Percentiles rank a stretch among this genome's conserved stretches.
phyloP scores from a whole-genome alignment of 1,284 basidiomycete genomes.

The Ustilago bromivora region DNA sequence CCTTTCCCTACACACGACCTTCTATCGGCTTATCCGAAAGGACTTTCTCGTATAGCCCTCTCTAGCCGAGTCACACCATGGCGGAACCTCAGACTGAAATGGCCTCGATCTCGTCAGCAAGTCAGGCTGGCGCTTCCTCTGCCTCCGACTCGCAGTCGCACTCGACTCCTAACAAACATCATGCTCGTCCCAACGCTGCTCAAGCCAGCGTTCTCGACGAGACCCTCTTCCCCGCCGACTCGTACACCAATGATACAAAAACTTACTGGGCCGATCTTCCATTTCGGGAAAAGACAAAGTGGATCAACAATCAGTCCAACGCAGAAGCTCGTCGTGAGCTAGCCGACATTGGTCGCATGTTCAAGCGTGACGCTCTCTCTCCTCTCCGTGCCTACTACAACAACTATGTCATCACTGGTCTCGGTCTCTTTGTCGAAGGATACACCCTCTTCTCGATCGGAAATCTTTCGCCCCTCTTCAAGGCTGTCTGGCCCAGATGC shows the following conservation, averaged over 20 bases:
- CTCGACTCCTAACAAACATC: constrained; percentile 11
- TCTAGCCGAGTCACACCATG: constrained; percentile 11
- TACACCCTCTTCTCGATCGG: constrained; percentile 74
- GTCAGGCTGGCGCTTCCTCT: constrained; percentile 13
- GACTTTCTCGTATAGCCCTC: not conserved
- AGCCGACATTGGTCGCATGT: constrained; percentile 71
- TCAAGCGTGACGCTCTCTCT: constrained; percentile 72
- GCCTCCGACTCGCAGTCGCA: constrained; percentile 11
- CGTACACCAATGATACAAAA: constrained; percentile 60
- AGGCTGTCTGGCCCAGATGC: constrained; percentile 73
- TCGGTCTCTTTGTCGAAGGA: constrained; percentile 74
- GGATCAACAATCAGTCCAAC: constrained; percentile 71
- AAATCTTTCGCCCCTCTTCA: constrained; percentile 71
- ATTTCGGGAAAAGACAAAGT: constrained; percentile 62
- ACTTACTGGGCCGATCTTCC: constrained; percentile 71
- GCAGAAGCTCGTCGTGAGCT: constrained; percentile 72
- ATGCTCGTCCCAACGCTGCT: constrained; percentile 11
- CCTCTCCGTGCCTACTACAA: constrained; percentile 72
- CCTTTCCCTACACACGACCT: not conserved
- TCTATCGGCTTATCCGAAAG: constrained; percentile 8
- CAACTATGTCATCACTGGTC: constrained; percentile 73
- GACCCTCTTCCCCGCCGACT: constrained; percentile 64
- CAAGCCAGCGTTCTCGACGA: constrained; percentile 53
- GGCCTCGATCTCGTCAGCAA: constrained; percentile 17
- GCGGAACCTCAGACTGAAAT: constrained; percentile 24